Evolutionary conservation across 2,329 filamentous ascomycete genomes (phyloP).

Genomic region (Fusarium odoratissimum): DNA sequence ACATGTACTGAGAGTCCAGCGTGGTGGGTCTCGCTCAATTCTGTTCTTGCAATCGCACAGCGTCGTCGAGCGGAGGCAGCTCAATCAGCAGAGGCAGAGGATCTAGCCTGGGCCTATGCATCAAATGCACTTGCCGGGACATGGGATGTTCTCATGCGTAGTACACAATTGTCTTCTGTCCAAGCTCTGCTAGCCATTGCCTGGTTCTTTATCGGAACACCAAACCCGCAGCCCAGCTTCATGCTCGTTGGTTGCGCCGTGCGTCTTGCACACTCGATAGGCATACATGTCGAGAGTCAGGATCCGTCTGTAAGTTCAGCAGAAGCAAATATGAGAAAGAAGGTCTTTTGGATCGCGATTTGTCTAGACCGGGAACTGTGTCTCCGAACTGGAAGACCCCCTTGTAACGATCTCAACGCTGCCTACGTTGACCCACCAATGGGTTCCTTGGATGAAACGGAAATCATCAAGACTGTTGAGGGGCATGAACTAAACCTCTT

Average conservation of each 20-base stretch:
- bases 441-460: neutral
- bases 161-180: neutral
- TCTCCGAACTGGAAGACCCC: neutral
- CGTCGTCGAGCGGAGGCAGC: neutral
- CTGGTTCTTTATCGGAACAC: neutral
- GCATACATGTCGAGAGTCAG: neutral
- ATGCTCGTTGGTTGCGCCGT: neutral
- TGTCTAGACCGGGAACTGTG: neutral
- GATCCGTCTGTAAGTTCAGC: neutral
- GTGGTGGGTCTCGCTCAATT: neutral
- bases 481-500: neutral
- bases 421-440: neutral
- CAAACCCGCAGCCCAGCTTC: neutral
- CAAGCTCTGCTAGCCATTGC: neutral
- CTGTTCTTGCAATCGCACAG: neutral
- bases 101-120: neutral
- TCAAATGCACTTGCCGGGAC: neutral
- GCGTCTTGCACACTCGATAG: neutral
- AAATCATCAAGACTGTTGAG: neutral
- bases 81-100: neutral
- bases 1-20: neutral
- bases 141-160: neutral
- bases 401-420: neutral
- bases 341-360: neutral
- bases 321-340: neutral